These are phyloP conservation scores for Microdochium trichocladiopsis DNA, from an alignment of 2,329 filamentous ascomycete genomes.

Conservation along the genomic window DNA sequence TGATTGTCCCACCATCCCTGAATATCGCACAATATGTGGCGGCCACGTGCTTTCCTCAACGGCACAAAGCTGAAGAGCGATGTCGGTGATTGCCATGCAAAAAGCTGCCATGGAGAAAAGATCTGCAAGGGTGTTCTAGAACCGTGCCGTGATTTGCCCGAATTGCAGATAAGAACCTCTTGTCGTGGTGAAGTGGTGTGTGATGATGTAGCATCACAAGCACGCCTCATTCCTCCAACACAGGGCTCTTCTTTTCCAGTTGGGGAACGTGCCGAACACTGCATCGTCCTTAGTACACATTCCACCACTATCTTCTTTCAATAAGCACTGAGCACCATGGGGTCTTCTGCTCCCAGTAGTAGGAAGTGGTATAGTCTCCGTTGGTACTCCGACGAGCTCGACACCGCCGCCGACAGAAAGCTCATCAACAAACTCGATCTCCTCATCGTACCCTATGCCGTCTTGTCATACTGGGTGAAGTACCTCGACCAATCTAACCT, in stretches of 20 bases:
- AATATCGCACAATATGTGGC: not conserved
- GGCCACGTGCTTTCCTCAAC: not conserved
- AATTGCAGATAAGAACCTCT: no score
- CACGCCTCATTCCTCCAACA: no score
- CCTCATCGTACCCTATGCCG: slow-evolving; percentile 47
- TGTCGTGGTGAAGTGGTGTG: no score
- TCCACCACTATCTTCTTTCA: no score
- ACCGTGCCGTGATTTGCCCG: not conserved
- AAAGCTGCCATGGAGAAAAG: not conserved
- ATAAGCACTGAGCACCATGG: no score
- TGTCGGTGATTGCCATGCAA: not conserved
- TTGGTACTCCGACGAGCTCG: slow-evolving; percentile 38
- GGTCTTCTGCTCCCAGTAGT: not conserved
- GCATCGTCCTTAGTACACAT: no score
- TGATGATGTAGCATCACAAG: no score
- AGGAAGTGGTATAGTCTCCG: slow-evolving; percentile 29
- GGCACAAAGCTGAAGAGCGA: not conserved
- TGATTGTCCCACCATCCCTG: not conserved
- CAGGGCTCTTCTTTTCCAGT: no score
- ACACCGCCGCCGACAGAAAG: slow-evolving; percentile 40
- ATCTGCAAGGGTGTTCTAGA: not conserved
- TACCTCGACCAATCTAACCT: slow-evolving; percentile 49
- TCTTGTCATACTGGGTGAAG: slow-evolving; percentile 48
- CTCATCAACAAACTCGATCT: slow-evolving; percentile 49
- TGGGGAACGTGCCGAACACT: no score